A percentile compares a stretch with the other conserved stretches of the same genome.
These are phyloP conservation scores for Datura wrightii DNA, from an alignment of 257 asterid genomes.

Conservation along the genomic window DNA sequence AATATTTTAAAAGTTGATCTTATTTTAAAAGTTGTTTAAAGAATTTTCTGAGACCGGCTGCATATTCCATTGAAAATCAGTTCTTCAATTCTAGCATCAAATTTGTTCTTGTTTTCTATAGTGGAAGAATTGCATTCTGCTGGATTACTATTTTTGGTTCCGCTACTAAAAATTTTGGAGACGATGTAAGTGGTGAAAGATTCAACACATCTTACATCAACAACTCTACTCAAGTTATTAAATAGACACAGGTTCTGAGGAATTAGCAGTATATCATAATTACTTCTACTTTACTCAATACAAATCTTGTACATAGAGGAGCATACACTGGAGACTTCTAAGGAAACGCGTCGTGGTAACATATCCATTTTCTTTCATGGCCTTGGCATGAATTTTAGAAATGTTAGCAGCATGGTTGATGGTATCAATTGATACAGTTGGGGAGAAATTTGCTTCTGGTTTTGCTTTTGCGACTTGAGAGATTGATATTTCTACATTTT, in stretches of 20 bases:
- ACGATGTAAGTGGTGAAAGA: background rate
- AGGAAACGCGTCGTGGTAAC: background rate
- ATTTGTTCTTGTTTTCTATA: slow-evolving; percentile 36
- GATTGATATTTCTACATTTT: slow-evolving; percentile 21
- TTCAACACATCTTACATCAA: background rate
- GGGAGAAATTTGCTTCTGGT: slow-evolving; percentile 8
- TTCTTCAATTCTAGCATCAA: slow-evolving; percentile 52
- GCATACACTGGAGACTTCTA: slow-evolving; percentile 37
- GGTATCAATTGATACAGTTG: slow-evolving; percentile 28
- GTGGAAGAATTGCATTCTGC: slow-evolving; percentile 1
- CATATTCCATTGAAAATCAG: slow-evolving; percentile 41
- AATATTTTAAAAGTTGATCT: too few relatives aligned
- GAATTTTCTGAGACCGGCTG: slow-evolving; percentile 28
- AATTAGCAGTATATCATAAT: background rate
- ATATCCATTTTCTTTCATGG: slow-evolving; percentile 26
- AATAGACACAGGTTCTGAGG: too few relatives aligned
- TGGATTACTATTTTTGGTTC: slow-evolving; percentile 27
- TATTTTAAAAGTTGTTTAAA: too few relatives aligned
- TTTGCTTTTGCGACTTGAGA: background rate
- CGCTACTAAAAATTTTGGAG: slow-evolving; percentile 25
- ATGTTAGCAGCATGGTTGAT: slow-evolving; percentile 35
- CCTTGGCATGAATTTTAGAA: slow-evolving; percentile 33
- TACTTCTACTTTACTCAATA: background rate
- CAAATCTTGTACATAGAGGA: slow-evolving; percentile 13
- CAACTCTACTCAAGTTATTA: background rate